Evolutionary conservation across 2,329 filamentous ascomycete genomes (phyloP), one percentile per base, ranked within the genome.

Genomic region (Ophiostoma angusticollis): DNA sequence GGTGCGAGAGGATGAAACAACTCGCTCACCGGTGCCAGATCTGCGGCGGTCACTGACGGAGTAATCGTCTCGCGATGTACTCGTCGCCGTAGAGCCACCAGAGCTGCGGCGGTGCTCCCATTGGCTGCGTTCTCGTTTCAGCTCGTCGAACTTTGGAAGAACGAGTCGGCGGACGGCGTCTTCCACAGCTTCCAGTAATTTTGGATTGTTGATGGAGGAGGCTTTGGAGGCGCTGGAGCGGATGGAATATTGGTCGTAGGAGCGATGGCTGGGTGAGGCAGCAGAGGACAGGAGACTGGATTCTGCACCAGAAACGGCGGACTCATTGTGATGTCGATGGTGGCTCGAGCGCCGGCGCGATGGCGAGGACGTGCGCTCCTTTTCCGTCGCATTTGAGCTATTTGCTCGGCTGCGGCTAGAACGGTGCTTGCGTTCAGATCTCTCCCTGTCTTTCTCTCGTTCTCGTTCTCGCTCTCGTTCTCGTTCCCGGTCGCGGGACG

Each of bases 121-220:
- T 46, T 80, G 80, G 57, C 84, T 87, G 56, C 89, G 83, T 53
- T 94, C 86, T 51, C 87, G 78, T 58, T 94, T 95, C 39, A 98
- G 66, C 9, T 86, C 84, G 50, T 85, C 89, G 31, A 98, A 68
- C 58, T 98, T 89, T 0, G 91, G 91, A 3, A 98, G 63, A 38
- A 95, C 93, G 35, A 94, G 68, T 35, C 86, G 74, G 46, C 85
- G 79, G 52, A 95, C 93, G 12, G 86, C 86, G 60, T 94, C 86
- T 60, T 95, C 87, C 3, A 95, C 87, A 0, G 86, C 91, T 52
- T 91, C 84, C 2, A 95, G 70, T 2, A 95, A 64, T 54, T 85
- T 91, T 0, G 87, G 87, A 52, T 95, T 94, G 60, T 93, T 93
- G 56, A 93, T 84, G 0, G 84, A 89, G 3, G 84, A 84, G 2